Evolutionary conservation across 305 asterid genomes (phyloP).

Genomic region (Fraxinus xanthoxyloides): DNA sequence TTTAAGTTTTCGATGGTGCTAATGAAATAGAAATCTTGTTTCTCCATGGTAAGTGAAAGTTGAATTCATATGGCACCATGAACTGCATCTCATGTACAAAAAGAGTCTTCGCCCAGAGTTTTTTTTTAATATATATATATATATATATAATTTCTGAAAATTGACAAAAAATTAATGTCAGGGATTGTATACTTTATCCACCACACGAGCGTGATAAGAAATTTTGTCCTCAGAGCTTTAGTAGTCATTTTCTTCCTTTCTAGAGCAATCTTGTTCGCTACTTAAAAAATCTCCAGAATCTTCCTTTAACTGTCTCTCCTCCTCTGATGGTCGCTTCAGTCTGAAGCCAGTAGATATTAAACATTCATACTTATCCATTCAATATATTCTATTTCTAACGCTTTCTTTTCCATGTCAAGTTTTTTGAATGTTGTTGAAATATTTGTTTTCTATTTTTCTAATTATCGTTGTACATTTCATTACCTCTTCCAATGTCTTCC

Average conservation of each 20-base stretch:
- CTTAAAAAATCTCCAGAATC: background rate
- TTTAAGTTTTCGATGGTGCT: background rate
- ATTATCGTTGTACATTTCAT: background rate
- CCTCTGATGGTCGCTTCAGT: background rate
- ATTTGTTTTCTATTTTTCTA: background rate
- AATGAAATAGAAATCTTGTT: background rate
- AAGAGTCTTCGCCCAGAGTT: background rate
- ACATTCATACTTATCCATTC: background rate
- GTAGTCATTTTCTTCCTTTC: background rate
- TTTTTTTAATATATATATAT: no score
- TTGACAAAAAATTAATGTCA: background rate
- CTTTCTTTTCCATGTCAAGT: constrained; percentile 42
- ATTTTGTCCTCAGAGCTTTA: background rate
- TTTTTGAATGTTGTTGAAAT: constrained; percentile 42
- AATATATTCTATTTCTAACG: background rate
- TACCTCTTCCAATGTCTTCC: constrained; percentile 27
- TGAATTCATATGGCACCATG: background rate
- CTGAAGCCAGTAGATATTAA: background rate
- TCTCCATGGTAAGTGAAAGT: background rate
- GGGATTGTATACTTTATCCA: background rate
- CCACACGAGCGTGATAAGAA: background rate
- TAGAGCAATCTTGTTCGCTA: background rate
- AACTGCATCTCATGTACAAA: background rate
- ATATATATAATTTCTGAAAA: background rate
- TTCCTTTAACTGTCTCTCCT: background rate